Percentiles rank a stretch among this genome's conserved stretches.
These are phyloP conservation scores for Davidsoniella neocaledoniae DNA, from an alignment of 2,329 filamentous ascomycete species.

Conservation along the genomic window DNA sequence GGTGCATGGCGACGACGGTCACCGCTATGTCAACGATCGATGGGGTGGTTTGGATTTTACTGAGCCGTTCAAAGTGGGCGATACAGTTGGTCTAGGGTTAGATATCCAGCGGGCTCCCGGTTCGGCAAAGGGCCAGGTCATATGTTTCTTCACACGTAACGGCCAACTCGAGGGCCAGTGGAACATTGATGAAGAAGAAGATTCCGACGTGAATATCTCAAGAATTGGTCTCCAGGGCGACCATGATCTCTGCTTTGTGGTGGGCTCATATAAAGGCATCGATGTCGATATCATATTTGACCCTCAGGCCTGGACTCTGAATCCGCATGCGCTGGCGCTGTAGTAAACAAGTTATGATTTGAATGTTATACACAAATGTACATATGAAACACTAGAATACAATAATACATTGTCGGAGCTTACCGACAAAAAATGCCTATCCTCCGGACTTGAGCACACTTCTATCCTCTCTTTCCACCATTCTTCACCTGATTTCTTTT, in stretches of 20 bases:
- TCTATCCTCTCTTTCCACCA: background rate
- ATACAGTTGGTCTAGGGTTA: slow-evolving; percentile 59
- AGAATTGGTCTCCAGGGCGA: slow-evolving; percentile 52
- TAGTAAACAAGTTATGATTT: background rate
- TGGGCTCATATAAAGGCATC: slow-evolving; percentile 54
- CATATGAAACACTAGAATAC: background rate
- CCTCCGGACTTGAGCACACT: no score
- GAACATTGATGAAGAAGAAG: slow-evolving; percentile 60
- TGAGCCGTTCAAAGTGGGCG: slow-evolving; percentile 41
- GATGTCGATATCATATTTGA: slow-evolving; percentile 51
- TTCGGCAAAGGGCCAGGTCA: slow-evolving; percentile 26
- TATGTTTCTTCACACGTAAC: slow-evolving; percentile 55
- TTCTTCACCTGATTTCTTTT: background rate
- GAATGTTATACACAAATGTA: background rate
- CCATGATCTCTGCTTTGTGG: slow-evolving; percentile 52
- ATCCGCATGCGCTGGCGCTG: background rate
- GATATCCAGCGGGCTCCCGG: slow-evolving; percentile 27
- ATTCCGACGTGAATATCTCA: slow-evolving; percentile 42
- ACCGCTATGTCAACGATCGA: slow-evolving; percentile 57
- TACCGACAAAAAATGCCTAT: no score
- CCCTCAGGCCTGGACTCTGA: slow-evolving; percentile 33
- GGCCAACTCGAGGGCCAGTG: slow-evolving; percentile 44
- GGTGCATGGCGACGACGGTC: slow-evolving; percentile 68
- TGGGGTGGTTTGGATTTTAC: slow-evolving; percentile 59
- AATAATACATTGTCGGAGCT: background rate